phyloP scores from a whole-genome alignment of 1,139 yeast species.

The Lodderomyces beijingensis region DNA sequence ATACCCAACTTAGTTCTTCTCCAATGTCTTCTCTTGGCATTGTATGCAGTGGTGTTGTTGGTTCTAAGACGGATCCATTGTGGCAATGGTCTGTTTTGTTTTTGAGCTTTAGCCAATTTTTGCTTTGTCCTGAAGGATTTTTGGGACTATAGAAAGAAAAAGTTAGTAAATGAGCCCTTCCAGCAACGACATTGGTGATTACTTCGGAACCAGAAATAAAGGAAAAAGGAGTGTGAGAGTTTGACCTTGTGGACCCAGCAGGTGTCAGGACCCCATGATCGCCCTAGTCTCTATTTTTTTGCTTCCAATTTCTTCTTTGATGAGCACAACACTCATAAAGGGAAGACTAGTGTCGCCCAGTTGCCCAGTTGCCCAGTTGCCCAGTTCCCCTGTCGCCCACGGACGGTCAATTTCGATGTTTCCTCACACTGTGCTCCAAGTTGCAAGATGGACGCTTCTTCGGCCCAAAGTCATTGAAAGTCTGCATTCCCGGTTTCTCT shows the following conservation, averaged over 20 bases:
- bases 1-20: conserved; percentile 99
- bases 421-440: no score
- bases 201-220: neutral
- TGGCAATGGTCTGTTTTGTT: conserved; percentile 99
- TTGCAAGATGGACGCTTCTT: no score
- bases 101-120: conserved; percentile 98
- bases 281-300: no score
- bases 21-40: conserved; percentile 99
- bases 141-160: conserved; percentile 60
- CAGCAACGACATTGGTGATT: neutral
- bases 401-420: no score
- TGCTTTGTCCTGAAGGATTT: conserved; percentile 98
- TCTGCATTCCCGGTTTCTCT: no score
- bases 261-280: neutral
- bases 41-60: conserved; percentile 96
- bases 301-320: no score
- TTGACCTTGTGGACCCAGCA: neutral
- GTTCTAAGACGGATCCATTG: conserved; percentile 99
- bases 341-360: no score
- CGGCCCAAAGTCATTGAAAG: no score
- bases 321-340: no score
- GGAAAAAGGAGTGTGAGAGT: conserved; percentile 2
- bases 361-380: no score
- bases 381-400: no score
- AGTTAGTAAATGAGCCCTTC: conserved; percentile 19